phyloP scores from a whole-genome alignment of 768 basidiomycete genomes.

The Rhodotorula graminis region DNA sequence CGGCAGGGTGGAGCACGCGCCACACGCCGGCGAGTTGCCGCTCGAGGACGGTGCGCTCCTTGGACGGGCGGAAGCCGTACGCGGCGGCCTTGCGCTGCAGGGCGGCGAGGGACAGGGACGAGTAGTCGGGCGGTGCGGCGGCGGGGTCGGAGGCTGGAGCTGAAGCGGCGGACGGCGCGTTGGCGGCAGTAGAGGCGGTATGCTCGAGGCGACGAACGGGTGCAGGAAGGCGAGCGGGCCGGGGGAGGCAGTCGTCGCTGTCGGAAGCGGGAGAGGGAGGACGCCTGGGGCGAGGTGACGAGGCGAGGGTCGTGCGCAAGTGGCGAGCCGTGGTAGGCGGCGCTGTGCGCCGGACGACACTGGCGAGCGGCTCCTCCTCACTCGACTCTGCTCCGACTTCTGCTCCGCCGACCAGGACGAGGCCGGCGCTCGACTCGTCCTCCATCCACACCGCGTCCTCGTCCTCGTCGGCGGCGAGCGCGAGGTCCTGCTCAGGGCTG shows the following conservation, averaged over 20 bases:
- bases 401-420: neutral
- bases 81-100: slow-evolving; percentile 26
- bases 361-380: slow-evolving; percentile 19
- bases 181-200: neutral
- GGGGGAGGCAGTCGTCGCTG: neutral
- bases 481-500: neutral
- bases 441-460: neutral
- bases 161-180: neutral
- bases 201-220: neutral
- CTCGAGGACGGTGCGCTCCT: slow-evolving; percentile 28
- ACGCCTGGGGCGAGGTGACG: neutral
- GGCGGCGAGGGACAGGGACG: neutral
- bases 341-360: neutral
- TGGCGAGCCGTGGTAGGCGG: neutral
- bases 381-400: slow-evolving; percentile 2
- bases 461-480: neutral
- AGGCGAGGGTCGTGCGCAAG: neutral
- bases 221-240: too few relatives aligned
- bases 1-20: slow-evolving; percentile 22
- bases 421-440: neutral
- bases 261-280: neutral
- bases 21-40: slow-evolving; percentile 27
- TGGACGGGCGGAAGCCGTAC: slow-evolving; percentile 31
- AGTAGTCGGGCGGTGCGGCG: slow-evolving; percentile 16
- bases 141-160: neutral